Conservation (phyloP, 1,284 basidiomycete genomes). For the Cystobasidium pallidum region DNA sequence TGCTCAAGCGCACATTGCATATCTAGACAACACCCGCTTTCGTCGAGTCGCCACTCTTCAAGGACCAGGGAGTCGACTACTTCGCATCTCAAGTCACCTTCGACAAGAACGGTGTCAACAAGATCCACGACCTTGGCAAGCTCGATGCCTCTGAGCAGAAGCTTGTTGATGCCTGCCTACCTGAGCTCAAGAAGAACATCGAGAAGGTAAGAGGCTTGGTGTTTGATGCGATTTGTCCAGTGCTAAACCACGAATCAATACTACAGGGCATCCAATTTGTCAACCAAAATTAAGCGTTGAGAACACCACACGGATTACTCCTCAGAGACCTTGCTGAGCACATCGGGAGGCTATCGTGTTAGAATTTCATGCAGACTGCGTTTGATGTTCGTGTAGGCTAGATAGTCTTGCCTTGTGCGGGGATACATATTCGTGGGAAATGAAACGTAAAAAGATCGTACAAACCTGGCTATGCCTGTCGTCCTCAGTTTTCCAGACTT, state of each 20-base stretch:
- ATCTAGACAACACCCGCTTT: slow-evolving; percentile 67
- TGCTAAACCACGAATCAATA: too few species aligned
- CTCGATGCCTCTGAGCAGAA: slow-evolving; percentile 79
- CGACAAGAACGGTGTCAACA: slow-evolving; percentile 83
- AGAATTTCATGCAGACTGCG: neutral
- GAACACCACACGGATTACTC: neutral
- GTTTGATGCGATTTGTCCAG: slow-evolving; percentile 63
- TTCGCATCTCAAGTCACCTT: slow-evolving; percentile 90
- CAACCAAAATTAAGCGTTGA: slow-evolving; percentile 20
- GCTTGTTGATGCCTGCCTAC: slow-evolving; percentile 82
- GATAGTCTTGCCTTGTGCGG: neutral
- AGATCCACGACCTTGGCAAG: slow-evolving; percentile 78
- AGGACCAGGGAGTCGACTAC: slow-evolving; percentile 67
- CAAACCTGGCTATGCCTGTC: too few species aligned
- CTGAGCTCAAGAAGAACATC: slow-evolving; percentile 85
- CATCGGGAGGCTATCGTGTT: neutral
- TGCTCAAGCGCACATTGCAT: neutral
- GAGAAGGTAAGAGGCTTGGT: slow-evolving; percentile 67
- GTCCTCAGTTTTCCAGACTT: too few species aligned
- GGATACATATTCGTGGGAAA: neutral
- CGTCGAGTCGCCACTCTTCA: slow-evolving; percentile 69
- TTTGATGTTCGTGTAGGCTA: neutral
- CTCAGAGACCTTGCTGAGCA: neutral
- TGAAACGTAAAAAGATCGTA: neutral
- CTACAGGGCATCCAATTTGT: slow-evolving; percentile 28